Evolutionary conservation across 1,139 yeast species (phyloP), one percentile per base, ranked within the genome.

Genomic region (Suhomyces panamericanus): DNA sequence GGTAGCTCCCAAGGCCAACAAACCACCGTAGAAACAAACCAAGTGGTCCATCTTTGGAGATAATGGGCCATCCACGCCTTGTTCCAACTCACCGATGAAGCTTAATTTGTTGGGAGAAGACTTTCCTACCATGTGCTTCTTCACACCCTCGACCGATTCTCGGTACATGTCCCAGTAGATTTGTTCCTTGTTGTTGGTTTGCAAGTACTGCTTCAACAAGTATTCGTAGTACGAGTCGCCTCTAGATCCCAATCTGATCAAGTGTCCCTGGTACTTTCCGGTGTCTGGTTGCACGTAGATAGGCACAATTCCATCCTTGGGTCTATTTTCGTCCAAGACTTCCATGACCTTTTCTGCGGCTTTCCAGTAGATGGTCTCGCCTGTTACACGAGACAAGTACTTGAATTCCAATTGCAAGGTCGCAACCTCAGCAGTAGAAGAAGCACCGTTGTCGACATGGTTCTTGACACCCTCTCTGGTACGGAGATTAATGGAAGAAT

Each of bases 221-320:
- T 89, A 90, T 65, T 91, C 97, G 59, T 91, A 91, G 62, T 90
- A 91, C 1, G 96, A 88, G 63, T 90, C 98, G 40, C 96, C 97
- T 55, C 96, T 76, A 1, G 96, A 87, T 0, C 97, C 97, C 47
- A 91, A 69, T 51, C 96, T 77, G 49, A 91, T 87, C 47, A 78
- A 64, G 1, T 62, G 58, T 0, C 89, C 90, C 50, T 74, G 80
- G 62, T 79, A 89, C 52, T 72, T 69, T 2, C 95, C 97, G 0
- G 85, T 76, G 32, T 81, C 84, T 3, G 96, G 95, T 38, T 80
- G 72, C 33, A 90, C 83, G 58, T 75, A 87, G 35, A 89, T 87
- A 2, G 97, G 96, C 1, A 80, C 96, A 41, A 91, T 73, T 0
- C 96, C 96, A 53, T 80, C 91, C 37, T 61, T 55, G n/a, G 89